Base-by-base conservation (phyloP, 108 stramenopile genomes). In the Fistulifera solaris region DNA sequence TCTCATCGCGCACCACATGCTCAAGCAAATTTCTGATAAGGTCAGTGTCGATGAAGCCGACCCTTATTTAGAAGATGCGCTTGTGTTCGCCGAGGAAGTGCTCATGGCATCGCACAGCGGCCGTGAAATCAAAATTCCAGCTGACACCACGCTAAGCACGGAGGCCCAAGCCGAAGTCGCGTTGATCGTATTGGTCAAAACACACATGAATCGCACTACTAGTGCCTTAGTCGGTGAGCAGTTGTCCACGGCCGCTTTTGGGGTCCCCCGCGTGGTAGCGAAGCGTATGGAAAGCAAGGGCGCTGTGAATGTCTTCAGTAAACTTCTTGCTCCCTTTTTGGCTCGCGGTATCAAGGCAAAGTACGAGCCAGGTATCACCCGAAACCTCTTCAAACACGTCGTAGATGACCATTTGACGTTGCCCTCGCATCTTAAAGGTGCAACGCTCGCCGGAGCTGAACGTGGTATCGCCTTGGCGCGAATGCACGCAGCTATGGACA, bases 131-230 rank as follows among this genome's bases (percentile, higher is more conserved):
- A 35, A 35, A 8, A 35, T 35, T 35, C 31, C 31, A 35, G 50
- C 50, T 6, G 23, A n/a, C 50, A 26, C 4, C 21, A 23, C 12
- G 2, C 50, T 51, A 8, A 26, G n/a, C 21, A 2, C 15, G 3
- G 24, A 51, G 23, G 50, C 23, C 50, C 18, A 26, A 23, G 50
- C 50, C 50, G 50, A 51, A 51, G 50, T 26, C 15, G 50, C 50
- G 4, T 25, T 51, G 50, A 23, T 51, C 5, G 50, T 51, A 6
- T 22, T 51, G 50, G 21, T 51, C 2, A 23, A 26, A 6, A 6
- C n/a, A 5, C 50, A 51, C 19, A 51, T 51, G 50, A 51, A 51
- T 26, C 6, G 50, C 6, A 26, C 23, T 4, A 26, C 23, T 21
- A 25, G 23, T 4, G 50, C 50, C 15, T n/a, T 51, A 6, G n/a